phyloP scores from a whole-genome alignment of 495 filamentous ascomycete species.

The Hapsidospora chrysogenum region DNA sequence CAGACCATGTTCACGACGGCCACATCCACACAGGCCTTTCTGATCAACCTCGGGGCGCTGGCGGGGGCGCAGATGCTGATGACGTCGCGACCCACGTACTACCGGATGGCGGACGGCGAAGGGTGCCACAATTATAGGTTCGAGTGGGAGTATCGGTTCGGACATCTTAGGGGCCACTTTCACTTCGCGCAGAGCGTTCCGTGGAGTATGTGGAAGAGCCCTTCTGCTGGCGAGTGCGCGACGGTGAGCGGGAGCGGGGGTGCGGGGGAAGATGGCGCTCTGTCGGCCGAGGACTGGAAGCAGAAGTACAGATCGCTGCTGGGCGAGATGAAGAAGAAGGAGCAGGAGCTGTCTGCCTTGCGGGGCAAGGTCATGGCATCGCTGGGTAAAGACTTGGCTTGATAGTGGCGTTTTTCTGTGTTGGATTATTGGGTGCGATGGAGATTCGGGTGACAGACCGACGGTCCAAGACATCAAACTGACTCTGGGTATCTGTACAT shows the following conservation, averaged over 20 bases:
- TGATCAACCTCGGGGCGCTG: constrained; percentile 35
- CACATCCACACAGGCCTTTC: constrained; percentile 25
- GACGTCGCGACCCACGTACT: constrained; percentile 17
- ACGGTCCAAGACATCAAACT: too few species aligned
- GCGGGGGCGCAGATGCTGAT: constrained; percentile 28
- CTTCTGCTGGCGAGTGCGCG: constrained; percentile 11
- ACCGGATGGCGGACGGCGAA: constrained; percentile 14
- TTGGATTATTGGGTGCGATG: too few species aligned
- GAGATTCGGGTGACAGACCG: too few species aligned
- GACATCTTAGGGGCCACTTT: constrained; percentile 24
- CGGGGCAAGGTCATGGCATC: constrained; percentile 10
- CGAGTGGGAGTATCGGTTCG: constrained; percentile 29
- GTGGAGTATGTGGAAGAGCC: constrained; percentile 16
- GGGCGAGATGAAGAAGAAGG: constrained; percentile 11
- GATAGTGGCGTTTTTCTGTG: too few species aligned
- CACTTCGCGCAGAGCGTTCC: constrained; percentile 30
- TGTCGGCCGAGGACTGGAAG: constrained; percentile 6
- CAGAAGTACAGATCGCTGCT: constrained; percentile 19
- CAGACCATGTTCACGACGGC: constrained; percentile 24
- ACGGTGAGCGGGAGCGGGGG: constrained; percentile 8
- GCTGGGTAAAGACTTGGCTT: constrained; percentile 4
- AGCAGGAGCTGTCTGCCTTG: constrained; percentile 12
- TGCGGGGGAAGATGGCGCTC: background rate
- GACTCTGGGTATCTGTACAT: too few species aligned
- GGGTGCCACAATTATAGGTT: constrained; percentile 23